These are phyloP conservation scores for Colletotrichum orchidophilum DNA, from an alignment of 2,329 filamentous ascomycete species.

Conservation along the genomic window DNA sequence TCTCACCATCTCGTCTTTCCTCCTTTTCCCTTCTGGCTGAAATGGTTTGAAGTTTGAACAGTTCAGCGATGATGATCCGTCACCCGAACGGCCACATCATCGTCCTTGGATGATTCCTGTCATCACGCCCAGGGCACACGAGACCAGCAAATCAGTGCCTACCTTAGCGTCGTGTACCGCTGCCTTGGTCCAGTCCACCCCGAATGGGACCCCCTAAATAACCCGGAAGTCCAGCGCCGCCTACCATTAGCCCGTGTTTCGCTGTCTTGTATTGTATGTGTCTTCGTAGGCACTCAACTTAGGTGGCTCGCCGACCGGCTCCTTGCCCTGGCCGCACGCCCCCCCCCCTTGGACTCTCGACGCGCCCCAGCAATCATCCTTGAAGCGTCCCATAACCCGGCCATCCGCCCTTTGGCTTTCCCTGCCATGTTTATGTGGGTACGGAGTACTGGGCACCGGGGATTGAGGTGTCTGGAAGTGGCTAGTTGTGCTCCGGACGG, in stretches of 20 bases:
- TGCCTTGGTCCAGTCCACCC: not conserved
- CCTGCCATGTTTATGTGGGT: conserved; percentile 6
- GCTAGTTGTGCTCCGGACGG: conserved; percentile 10
- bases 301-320: not conserved
- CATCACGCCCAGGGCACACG: not conserved
- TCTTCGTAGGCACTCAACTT: not conserved
- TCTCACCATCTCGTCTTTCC: not conserved
- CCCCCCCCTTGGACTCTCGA: not conserved
- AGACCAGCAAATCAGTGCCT: conserved; percentile 7
- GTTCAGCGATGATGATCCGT: not conserved
- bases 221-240: not conserved
- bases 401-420: conserved; percentile 3
- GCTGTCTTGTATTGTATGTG: not conserved
- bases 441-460: not conserved
- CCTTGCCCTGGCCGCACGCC: not conserved
- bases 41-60: not conserved
- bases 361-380: conserved; percentile 7
- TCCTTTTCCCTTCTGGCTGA: not conserved
- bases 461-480: conserved; percentile 3
- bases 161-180: not conserved
- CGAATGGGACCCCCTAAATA: not conserved
- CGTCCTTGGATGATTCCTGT: not conserved
- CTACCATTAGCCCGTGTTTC: not conserved
- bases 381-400: conserved; percentile 20
- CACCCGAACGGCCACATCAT: not conserved